Evolutionary conservation across 2,329 filamentous ascomycete genomes (phyloP), one percentile per base, ranked within the genome.

Genomic region (Xylariaceae sp.): DNA sequence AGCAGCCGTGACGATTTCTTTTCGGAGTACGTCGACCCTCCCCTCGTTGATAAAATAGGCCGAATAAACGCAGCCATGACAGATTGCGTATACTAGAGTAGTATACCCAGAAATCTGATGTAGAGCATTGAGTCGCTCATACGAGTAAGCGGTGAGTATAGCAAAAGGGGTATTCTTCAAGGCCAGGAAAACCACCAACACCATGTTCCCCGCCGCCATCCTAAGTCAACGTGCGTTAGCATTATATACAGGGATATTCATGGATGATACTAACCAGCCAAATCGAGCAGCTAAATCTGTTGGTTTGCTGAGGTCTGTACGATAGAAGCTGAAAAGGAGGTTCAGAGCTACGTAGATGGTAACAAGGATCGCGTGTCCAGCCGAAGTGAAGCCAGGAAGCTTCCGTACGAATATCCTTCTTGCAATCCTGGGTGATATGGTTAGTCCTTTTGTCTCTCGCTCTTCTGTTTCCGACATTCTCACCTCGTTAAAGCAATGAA

Each of bases 141-240:
- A 78, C 2, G 78, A 77, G 46, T 74, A 75, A 5, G 72, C 69
- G 1, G 74, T 74, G 12, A 80, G 56, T 42, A 74, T 67, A 2
- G 73, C 74, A 5, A 82, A 63, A 0, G 79, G 79, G 0, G 78
- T 81, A 52, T 81, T 81, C 52, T 78, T 79, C 57, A 81, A 64
- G 1, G 74, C 75, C 10, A 83, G 69, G 21, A 81, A 79, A 2
- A 80, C 75, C 19, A 78, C 72, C 4, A 80, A 67, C 9, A 71
- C 72, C 32, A 80, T 61, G 51, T 82, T 82, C 29, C 66, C 72
- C 12, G 76, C 65, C 0, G 75, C 69, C 65, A 82, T 72, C 80
- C 80, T 82, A 23, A 10, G 7, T 45, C 29, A 10, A 23, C 19
- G 18, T 32, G 48, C 48, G 50, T 69, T 59, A 67, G 60, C 21